phyloP scores from a whole-genome alignment of 306 rosid genomes.

The Rosa persica region DNA sequence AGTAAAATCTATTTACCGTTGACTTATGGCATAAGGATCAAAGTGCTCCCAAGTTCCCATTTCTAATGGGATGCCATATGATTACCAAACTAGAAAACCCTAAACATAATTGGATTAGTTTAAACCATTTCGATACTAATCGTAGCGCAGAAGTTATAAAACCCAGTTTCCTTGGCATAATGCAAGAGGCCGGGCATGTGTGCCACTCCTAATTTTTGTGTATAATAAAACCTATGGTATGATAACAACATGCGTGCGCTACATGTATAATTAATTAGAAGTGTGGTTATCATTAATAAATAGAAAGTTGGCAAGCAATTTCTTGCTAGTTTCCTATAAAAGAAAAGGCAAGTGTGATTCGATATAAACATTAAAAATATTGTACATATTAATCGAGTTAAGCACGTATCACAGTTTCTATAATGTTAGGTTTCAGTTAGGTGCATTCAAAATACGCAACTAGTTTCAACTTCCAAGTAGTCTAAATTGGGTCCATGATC shows the following conservation, averaged over 20 bases:
- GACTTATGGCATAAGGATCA: neutral
- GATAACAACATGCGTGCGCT: neutral
- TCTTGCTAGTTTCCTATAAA: neutral
- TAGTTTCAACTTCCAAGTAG: neutral
- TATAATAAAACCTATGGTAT: neutral
- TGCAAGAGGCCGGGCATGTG: conserved; percentile 1
- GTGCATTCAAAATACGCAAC: neutral
- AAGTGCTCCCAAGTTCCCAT: neutral
- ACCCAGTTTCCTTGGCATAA: neutral
- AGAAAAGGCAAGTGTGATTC: neutral
- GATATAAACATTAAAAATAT: neutral
- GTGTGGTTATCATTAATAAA: neutral
- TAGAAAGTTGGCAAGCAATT: neutral
- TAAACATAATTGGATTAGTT: neutral
- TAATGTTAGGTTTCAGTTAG: neutral
- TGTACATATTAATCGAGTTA: neutral
- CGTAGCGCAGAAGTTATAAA: neutral
- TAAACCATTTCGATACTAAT: neutral
- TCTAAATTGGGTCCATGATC: neutral
- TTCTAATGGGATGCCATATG: conserved; percentile 13
- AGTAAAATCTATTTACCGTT: neutral
- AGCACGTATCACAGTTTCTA: neutral
- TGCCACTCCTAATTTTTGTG: neutral
- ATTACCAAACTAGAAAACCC: conserved; percentile 1
- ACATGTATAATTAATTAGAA: neutral